A percentile compares a stretch with the other conserved stretches of the same genome.
phyloP scores from a whole-genome alignment of 345 rosid species.

The Citrus medica region DNA sequence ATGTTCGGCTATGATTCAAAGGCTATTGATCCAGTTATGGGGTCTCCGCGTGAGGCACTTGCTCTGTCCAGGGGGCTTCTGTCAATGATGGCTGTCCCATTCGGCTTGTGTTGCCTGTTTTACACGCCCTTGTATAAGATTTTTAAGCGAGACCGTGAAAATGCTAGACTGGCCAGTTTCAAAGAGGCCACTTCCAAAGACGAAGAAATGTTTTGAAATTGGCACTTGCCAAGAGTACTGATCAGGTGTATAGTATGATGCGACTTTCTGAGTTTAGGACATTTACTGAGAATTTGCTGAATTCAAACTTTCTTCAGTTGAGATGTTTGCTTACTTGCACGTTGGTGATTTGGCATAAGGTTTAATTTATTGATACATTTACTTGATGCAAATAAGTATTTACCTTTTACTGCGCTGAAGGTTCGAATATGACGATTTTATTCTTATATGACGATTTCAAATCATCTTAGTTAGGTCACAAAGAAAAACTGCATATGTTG shows the following conservation, averaged over 20 bases:
- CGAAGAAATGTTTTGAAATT: slow-evolving; percentile 46
- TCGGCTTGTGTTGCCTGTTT: slow-evolving; percentile 75
- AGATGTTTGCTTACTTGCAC: neutral
- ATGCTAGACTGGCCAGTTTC: slow-evolving; percentile 34
- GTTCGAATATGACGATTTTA: no score
- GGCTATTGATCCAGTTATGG: slow-evolving; percentile 58
- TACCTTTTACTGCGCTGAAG: no score
- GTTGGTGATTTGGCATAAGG: no score
- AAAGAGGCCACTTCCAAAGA: slow-evolving; percentile 54
- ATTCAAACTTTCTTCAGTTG: neutral
- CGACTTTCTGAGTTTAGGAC: neutral
- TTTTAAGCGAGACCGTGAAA: slow-evolving; percentile 70
- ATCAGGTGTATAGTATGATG: neutral
- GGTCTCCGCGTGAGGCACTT: slow-evolving; percentile 61
- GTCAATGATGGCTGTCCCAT: slow-evolving; percentile 90
- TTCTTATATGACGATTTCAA: no score
- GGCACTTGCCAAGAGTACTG: neutral
- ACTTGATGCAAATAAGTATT: no score
- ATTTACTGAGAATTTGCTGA: neutral
- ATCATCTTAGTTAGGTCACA: neutral
- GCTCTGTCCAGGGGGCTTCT: slow-evolving; percentile 86
- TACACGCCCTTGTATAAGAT: slow-evolving; percentile 76
- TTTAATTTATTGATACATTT: no score
- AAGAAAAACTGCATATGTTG: no score
- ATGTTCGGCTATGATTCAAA: slow-evolving; percentile 76